Evolutionary conservation across 805 yeast genomes (phyloP).

Genomic region (Barnettozyma salicaria): DNA sequence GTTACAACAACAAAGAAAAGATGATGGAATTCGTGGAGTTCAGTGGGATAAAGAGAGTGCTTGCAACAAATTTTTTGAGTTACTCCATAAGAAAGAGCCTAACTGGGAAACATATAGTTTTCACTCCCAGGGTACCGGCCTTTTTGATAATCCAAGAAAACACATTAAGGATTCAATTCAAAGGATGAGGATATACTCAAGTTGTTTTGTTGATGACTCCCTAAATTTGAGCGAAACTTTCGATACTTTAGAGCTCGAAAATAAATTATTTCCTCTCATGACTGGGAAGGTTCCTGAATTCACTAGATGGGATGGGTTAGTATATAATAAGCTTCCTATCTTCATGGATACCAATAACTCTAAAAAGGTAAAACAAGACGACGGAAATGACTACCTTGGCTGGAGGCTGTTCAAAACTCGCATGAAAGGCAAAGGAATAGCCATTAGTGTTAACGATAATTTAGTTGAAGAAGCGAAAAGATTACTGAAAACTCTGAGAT

Average conservation of each 20-base stretch:
- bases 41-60: no score
- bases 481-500: conserved; percentile 37
- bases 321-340: conserved; percentile 12
- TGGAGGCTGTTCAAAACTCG: conserved; percentile 22
- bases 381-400: conserved; percentile 21
- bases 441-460: conserved; percentile 27
- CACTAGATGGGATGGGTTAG: conserved; percentile 35
- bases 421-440: conserved; percentile 32
- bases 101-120: no score
- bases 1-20: no score
- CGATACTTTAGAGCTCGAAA: conserved; percentile 34
- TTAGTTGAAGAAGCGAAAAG: conserved; percentile 27
- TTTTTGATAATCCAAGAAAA: no score
- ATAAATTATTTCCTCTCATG: conserved; percentile 35
- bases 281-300: conserved; percentile 31
- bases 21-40: no score
- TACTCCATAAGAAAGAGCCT: no score
- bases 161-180: no score
- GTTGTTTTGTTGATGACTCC: no score
- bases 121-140: no score
- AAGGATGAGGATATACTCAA: no score
- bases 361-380: background rate
- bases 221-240: no score
- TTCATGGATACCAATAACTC: conserved; percentile 10
- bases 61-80: no score